phyloP scores from a whole-genome alignment of 2,329 filamentous ascomycete genomes.

The Monosporascus sp. region DNA sequence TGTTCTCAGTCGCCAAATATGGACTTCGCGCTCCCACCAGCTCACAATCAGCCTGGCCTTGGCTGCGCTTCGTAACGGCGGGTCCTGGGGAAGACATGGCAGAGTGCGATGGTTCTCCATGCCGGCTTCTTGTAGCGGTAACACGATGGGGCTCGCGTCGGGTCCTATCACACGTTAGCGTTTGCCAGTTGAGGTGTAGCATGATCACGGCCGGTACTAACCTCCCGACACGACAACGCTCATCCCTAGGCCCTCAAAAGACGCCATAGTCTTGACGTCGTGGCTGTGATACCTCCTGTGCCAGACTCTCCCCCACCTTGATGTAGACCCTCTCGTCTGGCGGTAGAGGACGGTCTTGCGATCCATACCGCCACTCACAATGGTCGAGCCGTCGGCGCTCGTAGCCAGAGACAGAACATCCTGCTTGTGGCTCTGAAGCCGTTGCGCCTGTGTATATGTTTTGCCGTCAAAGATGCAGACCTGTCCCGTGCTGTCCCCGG shows the following conservation, averaged over 20 bases:
- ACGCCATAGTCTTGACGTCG: slow-evolving; percentile 91
- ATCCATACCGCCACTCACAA: slow-evolving; percentile 90
- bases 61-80: slow-evolving; percentile 67
- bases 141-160: slow-evolving; percentile 75
- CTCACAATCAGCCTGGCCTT: slow-evolving; percentile 72
- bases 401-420: slow-evolving; percentile 86
- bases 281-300: slow-evolving; percentile 85
- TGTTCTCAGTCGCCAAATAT: slow-evolving; percentile 64
- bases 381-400: slow-evolving; percentile 71
- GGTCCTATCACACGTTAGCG: slow-evolving; percentile 55
- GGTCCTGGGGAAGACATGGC: slow-evolving; percentile 75
- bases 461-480: slow-evolving; percentile 90
- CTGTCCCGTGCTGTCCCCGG: slow-evolving; percentile 90
- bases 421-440: slow-evolving; percentile 80
- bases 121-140: slow-evolving; percentile 72
- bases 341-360: slow-evolving; percentile 80
- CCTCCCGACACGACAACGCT: slow-evolving; percentile 91
- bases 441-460: slow-evolving; percentile 82
- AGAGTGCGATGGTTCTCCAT: slow-evolving; percentile 78
- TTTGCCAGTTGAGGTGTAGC: neutral
- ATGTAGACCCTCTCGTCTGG: slow-evolving; percentile 52
- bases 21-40: slow-evolving; percentile 88
- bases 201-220: slow-evolving; percentile 33
- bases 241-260: slow-evolving; percentile 76
- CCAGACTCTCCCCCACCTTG: slow-evolving; percentile 79